Evolutionary conservation across 2,329 filamentous ascomycete species (phyloP), one percentile per base, ranked within the genome.

Genomic region (Sporothrix euskadiensis): DNA sequence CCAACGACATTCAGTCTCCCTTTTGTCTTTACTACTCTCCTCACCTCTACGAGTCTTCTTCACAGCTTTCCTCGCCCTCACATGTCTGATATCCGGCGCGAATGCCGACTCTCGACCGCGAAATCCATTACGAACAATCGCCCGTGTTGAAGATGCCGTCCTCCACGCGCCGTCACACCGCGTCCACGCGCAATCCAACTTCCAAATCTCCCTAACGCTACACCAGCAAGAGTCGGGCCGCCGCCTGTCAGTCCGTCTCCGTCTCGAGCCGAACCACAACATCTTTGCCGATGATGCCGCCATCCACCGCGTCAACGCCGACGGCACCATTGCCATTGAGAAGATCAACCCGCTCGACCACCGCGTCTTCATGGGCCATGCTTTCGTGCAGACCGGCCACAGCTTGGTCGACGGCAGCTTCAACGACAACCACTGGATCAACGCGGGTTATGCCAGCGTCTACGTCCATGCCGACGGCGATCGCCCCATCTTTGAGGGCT

Each of bases 221-320:
- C 89, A 92, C 61, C 89, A 92, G 78, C 44, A 70, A 16, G 65
- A 71, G 7, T n/a, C 61, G 5, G 84, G 88, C 74, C 86, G 88
- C 71, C 84, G 87, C 74, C 88, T 94, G 76, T 88, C 89, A 77
- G 85, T 98, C 78, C 93, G 94, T 76, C 87, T 99, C 71, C 87
- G 88, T 72, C 87, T 99, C 68, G 90, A 96, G 80, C 96, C 96
- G 4, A 98, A 98, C 80, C 89, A 97, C 83, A 93, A 98, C 82
- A 90, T 98, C 74, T 85, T 99, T 63, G 88, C 91, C 72, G 88
- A 94, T 19, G 90, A 91, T 78, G 92, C 94, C 9, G 88, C 87
- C 69, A 85, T 99, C 66, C 88, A 90, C 54, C 91, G 94, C 79
- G 81, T 97, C 57, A 90, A 87, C 72, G 80, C 86, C 12, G 90